Base-by-base conservation (phyloP, 345 rosid species). In the Aquilaria yunnanensis region DNA sequence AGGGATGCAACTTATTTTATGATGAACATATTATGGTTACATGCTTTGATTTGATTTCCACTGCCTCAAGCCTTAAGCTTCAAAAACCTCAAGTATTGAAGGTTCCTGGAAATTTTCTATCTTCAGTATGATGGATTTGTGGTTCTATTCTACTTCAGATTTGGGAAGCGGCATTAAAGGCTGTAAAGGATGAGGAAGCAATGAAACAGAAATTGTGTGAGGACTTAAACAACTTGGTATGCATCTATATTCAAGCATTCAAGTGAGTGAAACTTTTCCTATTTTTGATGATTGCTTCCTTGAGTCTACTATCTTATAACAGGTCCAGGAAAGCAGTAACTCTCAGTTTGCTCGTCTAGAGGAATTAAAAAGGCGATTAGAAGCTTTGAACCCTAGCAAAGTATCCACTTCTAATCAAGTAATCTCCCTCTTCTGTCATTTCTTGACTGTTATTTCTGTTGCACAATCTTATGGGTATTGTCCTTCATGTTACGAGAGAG, bases 281-380 rank as follows among this genome's bases (percentile, higher is more conserved):
- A 12, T 30, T 55, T 31, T 55, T 11, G 5, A 55, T 10, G 8
- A 37, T 5, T 5, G 1, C 59, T 32, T 55, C 12, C 2, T 34
- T 56, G 54, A 32, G 34, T 13, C 14, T 14, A 37, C 50, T 50
- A 37, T 60, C 14, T 49, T 47, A 37, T 78, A 47, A 49, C 67
- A 89, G 95, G 87, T 87, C 62, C 89, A 81, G 81, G 87, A 92
- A 80, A 83, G 96, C 76, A 87, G 89, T 75, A 82, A 48, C 60
- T 55, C 73, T 7, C 92, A 92, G 77, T 82, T 77, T 68, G 72
- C 96, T 62, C 76, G 90, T 72, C 90, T 92, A 51, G 92, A 85
- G 84, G 87, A 81, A 72, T 71, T 87, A 63, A 87, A 89, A 81
- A 82, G 89, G 74, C 77, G 89, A 33, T 58, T 89, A 66, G 94